A percentile compares a stretch with the other conserved stretches of the same genome.
phyloP scores from a whole-genome alignment of 225 moss, liverwort and hornwort genomes.

The Straminergon stramineum region DNA sequence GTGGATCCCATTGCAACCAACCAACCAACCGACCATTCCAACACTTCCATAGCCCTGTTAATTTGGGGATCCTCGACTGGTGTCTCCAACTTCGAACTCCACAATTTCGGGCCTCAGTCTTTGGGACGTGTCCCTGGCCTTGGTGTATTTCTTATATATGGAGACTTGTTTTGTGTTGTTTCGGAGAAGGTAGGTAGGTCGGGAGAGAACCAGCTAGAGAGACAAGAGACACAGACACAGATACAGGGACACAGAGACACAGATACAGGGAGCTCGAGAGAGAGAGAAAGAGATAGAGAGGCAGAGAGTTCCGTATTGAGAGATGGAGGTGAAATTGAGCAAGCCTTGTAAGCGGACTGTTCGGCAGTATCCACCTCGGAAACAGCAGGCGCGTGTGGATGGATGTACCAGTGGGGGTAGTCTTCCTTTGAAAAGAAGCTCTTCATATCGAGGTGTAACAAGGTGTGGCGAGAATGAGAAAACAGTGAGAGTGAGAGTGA shows the following conservation, averaged over 20 bases:
- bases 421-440: constrained; percentile 7
- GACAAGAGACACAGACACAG: too few relatives aligned
- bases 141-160: neutral
- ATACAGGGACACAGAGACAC: neutral
- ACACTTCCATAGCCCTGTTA: neutral
- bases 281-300: too few relatives aligned
- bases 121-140: neutral
- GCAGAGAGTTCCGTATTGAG: neutral
- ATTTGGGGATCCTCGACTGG: neutral
- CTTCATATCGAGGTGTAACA: constrained; percentile 14
- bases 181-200: neutral
- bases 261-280: too few relatives aligned
- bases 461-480: neutral
- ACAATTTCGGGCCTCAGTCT: neutral
- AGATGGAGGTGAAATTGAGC: constrained; percentile 8
- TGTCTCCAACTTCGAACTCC: neutral
- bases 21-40: neutral
- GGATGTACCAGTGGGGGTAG: neutral
- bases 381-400: neutral
- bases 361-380: neutral
- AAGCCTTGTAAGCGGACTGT: constrained; percentile 3
- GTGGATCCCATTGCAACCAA: neutral
- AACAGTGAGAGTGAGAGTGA: too few relatives aligned
- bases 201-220: neutral
- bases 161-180: neutral